Conservation (phyloP, 768 basidiomycete species). For the Cystobasidium tubakii region DNA sequence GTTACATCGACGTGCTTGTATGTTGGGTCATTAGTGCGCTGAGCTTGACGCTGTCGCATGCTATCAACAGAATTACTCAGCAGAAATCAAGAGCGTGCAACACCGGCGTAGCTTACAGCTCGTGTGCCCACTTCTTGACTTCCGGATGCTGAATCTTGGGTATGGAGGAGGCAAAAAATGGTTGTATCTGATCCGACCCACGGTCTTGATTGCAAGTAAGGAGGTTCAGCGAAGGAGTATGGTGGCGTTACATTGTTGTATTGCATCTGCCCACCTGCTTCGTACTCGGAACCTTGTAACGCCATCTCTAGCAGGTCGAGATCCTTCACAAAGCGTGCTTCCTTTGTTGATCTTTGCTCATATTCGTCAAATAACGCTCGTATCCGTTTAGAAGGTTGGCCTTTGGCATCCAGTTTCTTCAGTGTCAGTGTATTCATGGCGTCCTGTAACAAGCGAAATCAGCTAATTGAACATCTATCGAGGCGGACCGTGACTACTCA, state of each 20-base stretch:
- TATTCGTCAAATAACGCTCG: slow-evolving; percentile 12
- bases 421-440: slow-evolving; percentile 18
- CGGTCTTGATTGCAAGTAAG: neutral
- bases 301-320: slow-evolving; percentile 34
- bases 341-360: slow-evolving; percentile 12
- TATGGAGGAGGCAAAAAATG: slow-evolving; percentile 25
- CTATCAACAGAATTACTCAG: neutral
- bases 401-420: neutral
- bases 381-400: slow-evolving; percentile 18
- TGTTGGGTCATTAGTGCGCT: neutral
- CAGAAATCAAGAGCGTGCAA: neutral
- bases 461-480: no score
- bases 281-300: slow-evolving; percentile 30
- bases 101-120: slow-evolving; percentile 9
- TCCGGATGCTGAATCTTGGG: slow-evolving; percentile 31
- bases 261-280: slow-evolving; percentile 7
- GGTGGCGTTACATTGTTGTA: neutral
- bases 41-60: neutral
- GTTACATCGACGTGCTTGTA: slow-evolving; percentile 3
- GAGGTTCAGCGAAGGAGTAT: neutral
- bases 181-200: slow-evolving; percentile 1
- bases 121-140: slow-evolving; percentile 11
- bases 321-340: slow-evolving; percentile 32
- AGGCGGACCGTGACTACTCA: no score
- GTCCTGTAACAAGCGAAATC: slow-evolving; percentile 2